Base-by-base conservation (phyloP, 1,139 yeast species). In the Yarrowia galli region DNA sequence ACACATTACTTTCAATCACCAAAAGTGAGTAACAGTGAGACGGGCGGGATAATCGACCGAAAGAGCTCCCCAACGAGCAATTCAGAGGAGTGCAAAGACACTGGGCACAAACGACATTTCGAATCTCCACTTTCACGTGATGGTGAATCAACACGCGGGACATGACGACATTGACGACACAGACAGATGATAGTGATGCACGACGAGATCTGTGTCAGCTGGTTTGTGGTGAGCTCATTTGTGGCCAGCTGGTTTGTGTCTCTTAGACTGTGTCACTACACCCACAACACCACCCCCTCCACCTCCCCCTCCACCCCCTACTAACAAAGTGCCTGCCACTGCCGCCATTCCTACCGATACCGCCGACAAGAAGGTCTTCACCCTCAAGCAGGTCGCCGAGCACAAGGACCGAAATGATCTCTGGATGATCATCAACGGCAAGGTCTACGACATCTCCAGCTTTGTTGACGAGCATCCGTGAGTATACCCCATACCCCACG, bases 381-480 rank as follows among this genome's bases (percentile, higher is more conserved):
- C 88, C 46, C 83, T 83, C 72, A 92, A 88, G 71, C 96, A 93
- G 79, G 87, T 95, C 72, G 84, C 91, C 71, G 79, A 86, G 77
- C 98, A 95, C 83, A 89, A 84, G 79, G 83, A 89, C 67, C 81
- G 84, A 69, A 92, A 88, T 69, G 97, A 93, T 78, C 84, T 91
- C 73, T 95, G 97, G 97, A 84, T 95, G 80, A 90, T 92, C 72
- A 87, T 92, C 80, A 87, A 91, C 72, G 97, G 96, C 63, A 90
- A 89, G 76, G 98, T 95, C 68, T 95, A 93, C 80, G 92, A 95
- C 79, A 87, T 91, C 71, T 81, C 97, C 68, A 81, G 83, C 72
- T 95, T 93, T 79, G 80, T 93, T 70, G 98, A 93, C 75, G 98
- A 95, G 82, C 99, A 95, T 81, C 97, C 97, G 74, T 78, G 75